These are phyloP conservation scores for Pythium monospermum DNA, from an alignment of 352 stramenopile genomes.

Conservation along the genomic window DNA sequence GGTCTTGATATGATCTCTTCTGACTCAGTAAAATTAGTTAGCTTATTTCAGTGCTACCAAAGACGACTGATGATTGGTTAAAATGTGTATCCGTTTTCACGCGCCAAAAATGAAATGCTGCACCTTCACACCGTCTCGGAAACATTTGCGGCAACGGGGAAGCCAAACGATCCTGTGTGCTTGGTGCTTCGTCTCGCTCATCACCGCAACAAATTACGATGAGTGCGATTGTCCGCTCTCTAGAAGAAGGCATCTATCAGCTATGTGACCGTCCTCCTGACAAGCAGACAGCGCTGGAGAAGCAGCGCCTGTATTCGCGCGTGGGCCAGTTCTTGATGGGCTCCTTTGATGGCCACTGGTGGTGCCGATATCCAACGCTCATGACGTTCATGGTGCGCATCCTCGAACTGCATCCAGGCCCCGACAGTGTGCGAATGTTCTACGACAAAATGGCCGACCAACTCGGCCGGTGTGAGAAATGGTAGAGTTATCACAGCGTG, in stretches of 20 bases:
- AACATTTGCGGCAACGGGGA: too few species aligned
- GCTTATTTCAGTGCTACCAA: background rate
- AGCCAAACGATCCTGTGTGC: too few species aligned
- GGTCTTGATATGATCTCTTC: background rate
- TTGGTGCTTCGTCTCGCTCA: too few species aligned
- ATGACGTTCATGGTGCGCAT: conserved; percentile 89
- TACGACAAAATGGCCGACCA: conserved; percentile 72
- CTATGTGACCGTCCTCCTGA: conserved; percentile 25
- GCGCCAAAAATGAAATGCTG: background rate
- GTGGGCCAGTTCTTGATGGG: conserved; percentile 78
- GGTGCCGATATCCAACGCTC: conserved; percentile 69
- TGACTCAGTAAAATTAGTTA: too few species aligned
- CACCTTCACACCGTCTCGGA: background rate
- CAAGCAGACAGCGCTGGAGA: conserved; percentile 34
- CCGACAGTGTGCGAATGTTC: conserved; percentile 67
- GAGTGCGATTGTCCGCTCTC: conserved; percentile 31
- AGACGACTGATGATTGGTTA: conserved; percentile 3
- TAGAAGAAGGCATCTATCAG: conserved; percentile 44
- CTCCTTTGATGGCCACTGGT: conserved; percentile 69
- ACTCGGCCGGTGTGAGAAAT: conserved; percentile 55
- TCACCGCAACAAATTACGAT: too few species aligned
- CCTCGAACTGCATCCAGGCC: conserved; percentile 65
- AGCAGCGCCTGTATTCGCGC: conserved; percentile 69
- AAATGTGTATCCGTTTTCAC: conserved; percentile 4
- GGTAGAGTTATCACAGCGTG: too few species aligned